Evolutionary conservation across 768 basidiomycete genomes (phyloP), one percentile per base, ranked within the genome.

Genomic region (Trametes villosa): DNA sequence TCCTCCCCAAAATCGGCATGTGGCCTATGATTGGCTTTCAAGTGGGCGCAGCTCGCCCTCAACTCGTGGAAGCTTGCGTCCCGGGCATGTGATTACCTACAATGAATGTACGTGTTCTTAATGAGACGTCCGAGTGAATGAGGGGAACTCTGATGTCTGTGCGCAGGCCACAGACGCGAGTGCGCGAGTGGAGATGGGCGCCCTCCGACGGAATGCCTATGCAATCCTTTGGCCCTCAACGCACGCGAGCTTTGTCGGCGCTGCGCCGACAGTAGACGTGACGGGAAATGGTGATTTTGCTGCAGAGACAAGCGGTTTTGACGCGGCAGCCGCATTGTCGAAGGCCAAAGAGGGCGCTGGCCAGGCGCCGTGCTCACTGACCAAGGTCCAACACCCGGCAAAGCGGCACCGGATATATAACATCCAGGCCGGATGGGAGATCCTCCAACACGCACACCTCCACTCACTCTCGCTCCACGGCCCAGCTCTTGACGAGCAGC

Each of bases 401-500:
- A 49, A 20, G 29, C 20, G 46, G n/a, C 9, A 30, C 34, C n/a
- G 56, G 26, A 40, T 50, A 57, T 57, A 57, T 41, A 49, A 40
- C 18, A n/a, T n/a, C n/a, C 11, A 18, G 12, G 17, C 26, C 11
- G 3, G 9, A 20, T n/a, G 2, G 26, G 2, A 8, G 5, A 15
- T 7, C 9, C 4, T 31, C 33, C 8, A 15, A 53, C 31, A 18
- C 29, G 41, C 22, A n/a, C 30, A 34, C 55, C 29, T 38, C 30
- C 54, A 9, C 26, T 27, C 18, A 34, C 48, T 29, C 33, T 1
- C 56, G 49, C 45, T 33, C 41, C 33, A 22, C 5, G 41, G 31
- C n/a, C 11, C 30, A 27, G 52, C 62, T 67, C 64, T 67, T 61
- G 66, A 67, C 38, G 66, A 65, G 66, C 54, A 30, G 36, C 44